Conservation (phyloP, 352 stramenopile genomes). For the Pythium sp. region DNA sequence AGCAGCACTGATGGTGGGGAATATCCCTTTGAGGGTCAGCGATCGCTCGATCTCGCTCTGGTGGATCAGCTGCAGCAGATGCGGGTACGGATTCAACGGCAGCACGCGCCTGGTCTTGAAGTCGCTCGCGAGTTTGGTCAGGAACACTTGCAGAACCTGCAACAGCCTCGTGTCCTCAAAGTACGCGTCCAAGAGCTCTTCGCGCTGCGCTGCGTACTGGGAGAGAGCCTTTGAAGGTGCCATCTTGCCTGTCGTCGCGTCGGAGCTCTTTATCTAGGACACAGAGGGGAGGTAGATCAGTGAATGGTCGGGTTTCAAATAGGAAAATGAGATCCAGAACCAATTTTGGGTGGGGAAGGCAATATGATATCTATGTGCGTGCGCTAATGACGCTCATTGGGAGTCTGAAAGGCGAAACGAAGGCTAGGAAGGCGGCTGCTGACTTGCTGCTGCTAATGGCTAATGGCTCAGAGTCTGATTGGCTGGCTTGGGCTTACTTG, state of each 20-base stretch:
- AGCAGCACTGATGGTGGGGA: neutral
- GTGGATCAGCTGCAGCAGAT: conserved; percentile 32
- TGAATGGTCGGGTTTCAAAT: neutral
- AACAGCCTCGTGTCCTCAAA: conserved; percentile 39
- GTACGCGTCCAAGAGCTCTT: conserved; percentile 37
- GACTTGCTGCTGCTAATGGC: neutral
- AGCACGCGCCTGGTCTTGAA: conserved; percentile 31
- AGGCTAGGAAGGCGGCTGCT: too few relatives aligned
- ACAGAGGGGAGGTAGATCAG: neutral
- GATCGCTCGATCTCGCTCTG: conserved; percentile 24
- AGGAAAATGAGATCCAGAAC: neutral
- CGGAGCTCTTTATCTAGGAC: neutral
- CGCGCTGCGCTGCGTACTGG: conserved; percentile 25
- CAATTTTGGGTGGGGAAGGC: neutral
- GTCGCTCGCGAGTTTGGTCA: conserved; percentile 22
- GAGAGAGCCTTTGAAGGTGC: conserved; percentile 13
- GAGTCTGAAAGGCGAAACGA: neutral
- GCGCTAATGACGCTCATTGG: neutral
- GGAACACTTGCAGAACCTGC: conserved; percentile 30
- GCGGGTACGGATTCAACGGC: conserved; percentile 36
- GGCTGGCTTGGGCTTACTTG: conserved; percentile 45
- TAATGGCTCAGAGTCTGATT: neutral
- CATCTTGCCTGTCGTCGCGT: neutral
- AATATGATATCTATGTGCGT: conserved; percentile 16
- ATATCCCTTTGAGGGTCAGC: conserved; percentile 12